These are phyloP conservation scores for Penicillium silybi DNA, from an alignment of 495 filamentous ascomycete genomes.

Conservation along the genomic window DNA sequence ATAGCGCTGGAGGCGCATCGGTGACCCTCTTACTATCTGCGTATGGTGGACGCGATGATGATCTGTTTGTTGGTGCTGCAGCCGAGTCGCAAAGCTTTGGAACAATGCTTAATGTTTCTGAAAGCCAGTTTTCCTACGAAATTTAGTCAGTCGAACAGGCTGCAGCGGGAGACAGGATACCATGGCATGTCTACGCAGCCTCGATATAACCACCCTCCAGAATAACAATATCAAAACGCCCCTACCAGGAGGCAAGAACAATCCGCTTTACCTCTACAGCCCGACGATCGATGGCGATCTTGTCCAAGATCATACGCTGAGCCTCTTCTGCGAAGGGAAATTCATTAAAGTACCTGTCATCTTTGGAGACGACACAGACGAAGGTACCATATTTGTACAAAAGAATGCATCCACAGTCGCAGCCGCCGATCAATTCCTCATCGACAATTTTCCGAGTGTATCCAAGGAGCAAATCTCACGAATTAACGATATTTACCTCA, in stretches of 20 bases:
- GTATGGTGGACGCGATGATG: slow-evolving; percentile 46
- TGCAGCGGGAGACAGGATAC: background rate
- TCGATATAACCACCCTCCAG: background rate
- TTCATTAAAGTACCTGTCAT: slow-evolving; percentile 59
- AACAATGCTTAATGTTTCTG: background rate
- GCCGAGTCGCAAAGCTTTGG: background rate
- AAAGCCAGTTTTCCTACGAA: background rate
- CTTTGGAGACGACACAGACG: slow-evolving; percentile 61
- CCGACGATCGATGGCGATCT: background rate
- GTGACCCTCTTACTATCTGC: slow-evolving; percentile 59
- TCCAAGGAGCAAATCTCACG: too few species aligned
- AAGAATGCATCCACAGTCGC: slow-evolving; percentile 28
- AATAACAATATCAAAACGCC: background rate
- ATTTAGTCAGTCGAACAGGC: background rate
- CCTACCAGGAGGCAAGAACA: background rate
- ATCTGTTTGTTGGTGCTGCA: slow-evolving; percentile 51
- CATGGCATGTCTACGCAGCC: background rate
- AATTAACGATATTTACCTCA: background rate
- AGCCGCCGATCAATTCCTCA: background rate
- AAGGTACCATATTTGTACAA: slow-evolving; percentile 55
- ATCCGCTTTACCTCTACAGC: background rate
- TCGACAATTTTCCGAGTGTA: too few species aligned
- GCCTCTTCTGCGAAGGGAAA: slow-evolving; percentile 43
- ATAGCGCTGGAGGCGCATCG: slow-evolving; percentile 58
- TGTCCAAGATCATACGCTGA: slow-evolving; percentile 28